Base-by-base conservation (phyloP, 495 filamentous ascomycete species). In the Aspergillus sparsus region DNA sequence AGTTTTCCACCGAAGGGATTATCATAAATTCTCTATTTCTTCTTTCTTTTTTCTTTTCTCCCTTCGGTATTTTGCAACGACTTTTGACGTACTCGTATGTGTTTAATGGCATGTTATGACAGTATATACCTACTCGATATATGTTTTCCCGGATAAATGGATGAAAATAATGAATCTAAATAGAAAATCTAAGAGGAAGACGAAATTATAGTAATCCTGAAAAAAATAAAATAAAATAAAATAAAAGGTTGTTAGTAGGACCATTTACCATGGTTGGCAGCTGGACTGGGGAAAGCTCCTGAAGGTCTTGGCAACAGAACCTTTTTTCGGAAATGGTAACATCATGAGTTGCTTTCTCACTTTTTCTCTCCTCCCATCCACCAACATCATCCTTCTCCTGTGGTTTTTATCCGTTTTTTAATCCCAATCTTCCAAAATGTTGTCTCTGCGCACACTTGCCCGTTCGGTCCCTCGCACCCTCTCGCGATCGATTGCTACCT, bases 401-500 rank as follows among this genome's bases (percentile, higher is more conserved):
- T 52, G 7, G 46, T 49, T 58, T 55, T 53, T 57, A 55, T 62
- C 39, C 44, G 31, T 58, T 52, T 41, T 49, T 31, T 18, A 27
- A 18, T 36, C 31, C 21, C 32, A 31, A 56, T 37, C 42, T 44
- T 67, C 66, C 81, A 89, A 67, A 67, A 94, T 93, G 91, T 74
- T 92, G 71, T 91, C 89, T 53, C 77, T 94, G 47, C 85, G 90
- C 71, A 77, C 83, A 58, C 70, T 90, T 55, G 80, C 86, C 64
- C 89, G 90, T 69, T 83, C 89, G 16, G 82, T 87, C 65, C 89
- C 90, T 63, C 84, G 90, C 64, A 78, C 83, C 42, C 64, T 88
- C 44, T 78, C 84, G 50, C 87, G 89, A 68, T 77, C 86, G 36
- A 70, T 81, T 61, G 76, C 83, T 60, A 74, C 76, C 53, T 73